Conservation (phyloP, 1,139 yeast species). For the Sugiyamaella pinicola region DNA sequence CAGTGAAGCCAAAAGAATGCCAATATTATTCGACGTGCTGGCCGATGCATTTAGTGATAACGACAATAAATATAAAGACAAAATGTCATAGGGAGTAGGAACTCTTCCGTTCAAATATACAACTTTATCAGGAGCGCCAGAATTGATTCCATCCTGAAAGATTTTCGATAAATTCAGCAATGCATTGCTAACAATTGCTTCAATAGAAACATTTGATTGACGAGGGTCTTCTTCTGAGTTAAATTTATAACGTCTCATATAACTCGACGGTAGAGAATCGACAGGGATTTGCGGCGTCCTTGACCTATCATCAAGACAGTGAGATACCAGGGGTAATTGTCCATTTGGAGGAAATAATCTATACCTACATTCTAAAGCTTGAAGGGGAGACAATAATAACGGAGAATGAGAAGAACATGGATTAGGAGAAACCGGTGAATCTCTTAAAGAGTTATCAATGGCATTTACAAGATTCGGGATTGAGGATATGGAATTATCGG, state of each 20-base stretch:
- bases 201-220: slow-evolving; percentile 14
- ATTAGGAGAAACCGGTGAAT: slow-evolving; percentile 7
- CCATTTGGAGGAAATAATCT: slow-evolving; percentile 28
- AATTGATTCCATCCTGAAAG: slow-evolving; percentile 42
- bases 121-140: slow-evolving; percentile 37
- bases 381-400: slow-evolving; percentile 24
- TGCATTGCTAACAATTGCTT: slow-evolving; percentile 36
- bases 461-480: slow-evolving; percentile 9
- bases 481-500: background rate
- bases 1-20: slow-evolving; percentile 37
- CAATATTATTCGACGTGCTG: slow-evolving; percentile 42
- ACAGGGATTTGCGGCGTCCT: slow-evolving; percentile 9
- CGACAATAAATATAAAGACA: slow-evolving; percentile 39
- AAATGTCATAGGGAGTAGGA: slow-evolving; percentile 38
- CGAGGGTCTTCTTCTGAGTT: background rate
- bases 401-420: slow-evolving; percentile 16
- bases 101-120: slow-evolving; percentile 37
- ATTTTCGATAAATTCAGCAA: slow-evolving; percentile 42
- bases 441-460: slow-evolving; percentile 5
- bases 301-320: background rate
- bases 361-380: slow-evolving; percentile 26
- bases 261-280: slow-evolving; percentile 16
- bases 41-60: slow-evolving; percentile 41
- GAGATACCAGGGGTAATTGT: slow-evolving; percentile 26
- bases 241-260: slow-evolving; percentile 14